These are phyloP conservation scores for Wickerhamiella domercqiae DNA, from an alignment of 805 yeast genomes.

Conservation along the genomic window DNA sequence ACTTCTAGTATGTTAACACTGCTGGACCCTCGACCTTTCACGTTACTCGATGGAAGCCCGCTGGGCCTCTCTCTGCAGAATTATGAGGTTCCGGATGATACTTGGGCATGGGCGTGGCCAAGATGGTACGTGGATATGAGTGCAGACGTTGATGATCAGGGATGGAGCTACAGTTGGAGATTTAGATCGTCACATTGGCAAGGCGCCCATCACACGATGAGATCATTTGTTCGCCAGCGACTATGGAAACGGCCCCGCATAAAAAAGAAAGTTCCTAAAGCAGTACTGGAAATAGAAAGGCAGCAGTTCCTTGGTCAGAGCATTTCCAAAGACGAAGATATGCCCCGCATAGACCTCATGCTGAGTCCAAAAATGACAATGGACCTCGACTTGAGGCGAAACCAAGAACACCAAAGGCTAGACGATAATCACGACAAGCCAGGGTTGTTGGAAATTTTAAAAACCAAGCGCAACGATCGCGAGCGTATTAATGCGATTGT, in stretches of 20 bases:
- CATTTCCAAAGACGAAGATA: not conserved
- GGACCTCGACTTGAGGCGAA: no score
- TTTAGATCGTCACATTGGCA: constrained; percentile 43
- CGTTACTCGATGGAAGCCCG: constrained; percentile 19
- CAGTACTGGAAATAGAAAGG: not conserved
- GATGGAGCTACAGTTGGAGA: constrained; percentile 58
- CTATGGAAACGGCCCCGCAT: constrained; percentile 38
- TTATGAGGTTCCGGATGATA: constrained; percentile 36
- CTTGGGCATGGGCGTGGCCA: constrained; percentile 56
- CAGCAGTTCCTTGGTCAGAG: not conserved
- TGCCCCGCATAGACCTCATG: not conserved
- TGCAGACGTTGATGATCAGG: constrained; percentile 62
- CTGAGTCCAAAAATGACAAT: not conserved
- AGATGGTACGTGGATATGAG: constrained; percentile 62
- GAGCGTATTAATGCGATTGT: constrained; percentile 11
- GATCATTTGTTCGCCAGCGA: constrained; percentile 51
- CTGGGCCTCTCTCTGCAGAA: constrained; percentile 16
- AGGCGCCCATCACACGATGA: constrained; percentile 37
- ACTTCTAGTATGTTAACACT: constrained; percentile 24
- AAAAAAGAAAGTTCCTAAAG: constrained; percentile 1
- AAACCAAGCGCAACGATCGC: constrained; percentile 16
- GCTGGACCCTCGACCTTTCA: constrained; percentile 27
- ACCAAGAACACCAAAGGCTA: not conserved
- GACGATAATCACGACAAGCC: not conserved
- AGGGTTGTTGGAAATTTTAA: not conserved